A percentile compares a stretch with the other conserved stretches of the same genome.
phyloP scores from a whole-genome alignment of 179 eudicot species.

The Sideroxylon spinosum region DNA sequence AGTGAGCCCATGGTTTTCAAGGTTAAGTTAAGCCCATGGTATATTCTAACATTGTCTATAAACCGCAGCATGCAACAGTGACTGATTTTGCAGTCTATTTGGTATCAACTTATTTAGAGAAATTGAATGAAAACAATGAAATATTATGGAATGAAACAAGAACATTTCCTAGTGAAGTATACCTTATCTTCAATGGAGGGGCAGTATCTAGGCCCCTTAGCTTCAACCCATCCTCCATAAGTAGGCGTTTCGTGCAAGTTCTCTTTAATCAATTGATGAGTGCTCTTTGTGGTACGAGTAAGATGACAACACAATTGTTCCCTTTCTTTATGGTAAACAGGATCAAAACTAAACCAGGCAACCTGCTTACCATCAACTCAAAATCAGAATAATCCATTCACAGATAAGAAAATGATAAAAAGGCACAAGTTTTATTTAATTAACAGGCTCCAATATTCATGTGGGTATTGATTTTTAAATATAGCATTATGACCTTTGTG shows the following conservation, averaged over 20 bases:
- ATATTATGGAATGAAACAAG: background rate
- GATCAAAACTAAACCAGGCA: constrained; percentile 95
- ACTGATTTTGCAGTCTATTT: background rate
- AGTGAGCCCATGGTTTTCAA: no score
- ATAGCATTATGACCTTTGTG: background rate
- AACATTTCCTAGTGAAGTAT: background rate
- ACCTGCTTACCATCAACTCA: constrained; percentile 52
- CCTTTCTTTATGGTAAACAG: constrained; percentile 69
- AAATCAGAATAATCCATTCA: constrained; percentile 20
- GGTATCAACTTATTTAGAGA: background rate
- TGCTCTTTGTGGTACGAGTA: constrained; percentile 86
- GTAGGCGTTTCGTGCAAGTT: constrained; percentile 99
- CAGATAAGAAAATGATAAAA: background rate
- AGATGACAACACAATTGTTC: constrained; percentile 98
- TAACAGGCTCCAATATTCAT: background rate
- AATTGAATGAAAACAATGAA: background rate
- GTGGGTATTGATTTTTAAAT: background rate
- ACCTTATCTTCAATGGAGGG: constrained; percentile 99
- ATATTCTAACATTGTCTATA: background rate
- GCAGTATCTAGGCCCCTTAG: constrained; percentile 98
- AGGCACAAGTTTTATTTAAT: background rate
- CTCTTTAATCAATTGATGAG: constrained; percentile 80
- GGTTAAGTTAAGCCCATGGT: no score
- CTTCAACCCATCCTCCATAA: constrained; percentile 99
- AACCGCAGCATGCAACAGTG: background rate